A percentile compares a stretch with the other conserved stretches of the same genome.
Evolutionary conservation across 176 grass and related monocot genomes (phyloP).

Genomic region (Aegilops umbellulata): DNA sequence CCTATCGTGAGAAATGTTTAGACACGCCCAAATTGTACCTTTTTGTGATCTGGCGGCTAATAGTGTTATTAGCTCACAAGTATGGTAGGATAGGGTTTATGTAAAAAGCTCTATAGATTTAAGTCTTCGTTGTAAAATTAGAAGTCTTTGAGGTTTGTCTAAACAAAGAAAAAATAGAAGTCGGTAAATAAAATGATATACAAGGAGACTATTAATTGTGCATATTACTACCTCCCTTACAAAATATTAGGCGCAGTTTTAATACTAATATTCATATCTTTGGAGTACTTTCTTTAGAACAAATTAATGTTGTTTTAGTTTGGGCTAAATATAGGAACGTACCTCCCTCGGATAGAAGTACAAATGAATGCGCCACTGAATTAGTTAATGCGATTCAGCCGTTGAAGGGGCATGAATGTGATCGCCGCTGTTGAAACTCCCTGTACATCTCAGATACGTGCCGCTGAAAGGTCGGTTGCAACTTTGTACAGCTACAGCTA

Average conservation of each 20-base stretch:
- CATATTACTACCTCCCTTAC: neutral
- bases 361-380: neutral
- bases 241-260: neutral
- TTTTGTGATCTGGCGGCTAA: neutral
- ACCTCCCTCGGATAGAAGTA: neutral
- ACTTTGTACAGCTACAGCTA: neutral
- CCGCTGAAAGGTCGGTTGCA: slow-evolving; percentile 21
- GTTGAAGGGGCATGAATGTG: neutral
- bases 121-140: too few relatives aligned
- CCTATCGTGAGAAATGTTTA: neutral
- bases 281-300: neutral
- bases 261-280: neutral
- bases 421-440: neutral
- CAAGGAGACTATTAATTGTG: neutral
- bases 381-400: neutral
- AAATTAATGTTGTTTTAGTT: neutral
- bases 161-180: too few relatives aligned
- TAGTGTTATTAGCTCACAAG: neutral
- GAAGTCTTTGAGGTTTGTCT: too few relatives aligned
- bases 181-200: neutral
- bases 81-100: neutral
- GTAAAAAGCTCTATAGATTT: too few relatives aligned
- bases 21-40: neutral
- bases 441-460: neutral
- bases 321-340: neutral